Evolutionary conservation across 1,139 yeast genomes (phyloP).

Genomic region (Saccharomycopsis hybrid): DNA sequence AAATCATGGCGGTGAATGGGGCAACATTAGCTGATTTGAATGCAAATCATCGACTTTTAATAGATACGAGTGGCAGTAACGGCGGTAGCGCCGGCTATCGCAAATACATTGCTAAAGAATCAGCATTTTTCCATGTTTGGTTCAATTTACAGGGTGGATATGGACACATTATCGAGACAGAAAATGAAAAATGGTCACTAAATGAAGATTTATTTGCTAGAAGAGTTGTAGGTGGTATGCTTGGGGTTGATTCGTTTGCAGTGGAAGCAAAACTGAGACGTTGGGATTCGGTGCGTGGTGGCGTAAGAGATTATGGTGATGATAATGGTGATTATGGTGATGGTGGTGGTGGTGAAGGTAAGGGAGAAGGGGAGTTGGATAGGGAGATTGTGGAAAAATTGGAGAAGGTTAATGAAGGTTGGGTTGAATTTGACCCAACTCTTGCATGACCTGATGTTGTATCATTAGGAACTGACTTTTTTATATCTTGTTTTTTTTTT

Average conservation of each 20-base stretch:
- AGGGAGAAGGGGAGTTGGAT: not conserved
- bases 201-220: constrained; percentile 39
- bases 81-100: constrained; percentile 30
- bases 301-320: constrained; percentile 23
- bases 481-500: too few relatives aligned
- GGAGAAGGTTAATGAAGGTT: not conserved
- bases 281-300: constrained; percentile 29
- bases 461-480: too few relatives aligned
- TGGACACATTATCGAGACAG: constrained; percentile 38
- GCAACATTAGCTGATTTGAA: constrained; percentile 31
- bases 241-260: constrained; percentile 31
- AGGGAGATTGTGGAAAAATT: too few relatives aligned
- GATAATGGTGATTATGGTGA: constrained; percentile 26
- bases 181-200: constrained; percentile 34
- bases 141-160: constrained; percentile 39
- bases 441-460: not conserved
- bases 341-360: not conserved
- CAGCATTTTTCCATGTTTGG: constrained; percentile 49
- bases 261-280: constrained; percentile 28
- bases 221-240: constrained; percentile 39
- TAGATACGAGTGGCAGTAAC: constrained; percentile 28
- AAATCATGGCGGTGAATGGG: constrained; percentile 31
- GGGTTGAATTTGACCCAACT: constrained; percentile 10
- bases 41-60: constrained; percentile 32
- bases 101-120: constrained; percentile 37